Percentiles rank a stretch among this genome's conserved stretches.
Evolutionary conservation across 805 yeast species (phyloP).

Genomic region (Priceomyces melissophilus): DNA sequence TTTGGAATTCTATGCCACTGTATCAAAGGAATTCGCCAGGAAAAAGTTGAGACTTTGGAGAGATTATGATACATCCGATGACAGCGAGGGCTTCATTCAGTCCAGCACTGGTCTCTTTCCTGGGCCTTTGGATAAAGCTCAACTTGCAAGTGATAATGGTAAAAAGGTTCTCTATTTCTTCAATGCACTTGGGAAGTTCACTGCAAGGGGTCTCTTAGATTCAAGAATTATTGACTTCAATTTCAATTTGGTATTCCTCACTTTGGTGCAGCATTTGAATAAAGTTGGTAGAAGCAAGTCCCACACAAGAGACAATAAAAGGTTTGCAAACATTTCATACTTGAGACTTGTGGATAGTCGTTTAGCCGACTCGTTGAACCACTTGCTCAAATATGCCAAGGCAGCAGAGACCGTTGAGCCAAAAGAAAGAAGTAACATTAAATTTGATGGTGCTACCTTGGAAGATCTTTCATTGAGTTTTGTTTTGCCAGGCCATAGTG

Average conservation of each 20-base stretch:
- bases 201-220: constrained; percentile 84
- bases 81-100: constrained; percentile 35
- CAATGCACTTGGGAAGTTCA: constrained; percentile 69
- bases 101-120: constrained; percentile 69
- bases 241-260: constrained; percentile 70
- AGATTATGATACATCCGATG: constrained; percentile 19
- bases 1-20: constrained; percentile 81
- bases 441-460: constrained; percentile 39
- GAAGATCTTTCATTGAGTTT: constrained; percentile 60
- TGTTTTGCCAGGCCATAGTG: constrained; percentile 73
- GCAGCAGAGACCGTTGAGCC: constrained; percentile 14
- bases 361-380: constrained; percentile 55
- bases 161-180: constrained; percentile 51
- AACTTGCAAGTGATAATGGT: constrained; percentile 29
- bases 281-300: constrained; percentile 10
- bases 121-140: constrained; percentile 43
- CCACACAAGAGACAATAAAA: constrained; percentile 13
- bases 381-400: constrained; percentile 43
- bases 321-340: constrained; percentile 29
- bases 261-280: constrained; percentile 43
- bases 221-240: constrained; percentile 82
- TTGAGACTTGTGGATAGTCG: constrained; percentile 53
- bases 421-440: constrained; percentile 13
- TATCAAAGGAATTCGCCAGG: constrained; percentile 69
- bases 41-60: constrained; percentile 70